These are phyloP conservation scores for Amylocystis lapponica DNA, from an alignment of 768 basidiomycete species.

Conservation along the genomic window DNA sequence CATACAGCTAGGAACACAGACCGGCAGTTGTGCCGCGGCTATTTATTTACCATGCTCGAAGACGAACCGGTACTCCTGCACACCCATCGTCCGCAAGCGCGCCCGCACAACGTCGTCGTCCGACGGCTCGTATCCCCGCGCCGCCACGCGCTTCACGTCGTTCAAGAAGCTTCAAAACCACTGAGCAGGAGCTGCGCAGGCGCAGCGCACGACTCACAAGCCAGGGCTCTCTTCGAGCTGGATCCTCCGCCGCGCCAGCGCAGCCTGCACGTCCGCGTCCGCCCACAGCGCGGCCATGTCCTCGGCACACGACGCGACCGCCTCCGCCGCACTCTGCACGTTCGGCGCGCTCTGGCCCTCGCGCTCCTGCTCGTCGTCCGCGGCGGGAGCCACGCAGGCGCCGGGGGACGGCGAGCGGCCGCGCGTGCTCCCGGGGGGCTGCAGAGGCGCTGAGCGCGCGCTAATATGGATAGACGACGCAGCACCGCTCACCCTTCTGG, in stretches of 20 bases:
- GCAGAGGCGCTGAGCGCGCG: neutral
- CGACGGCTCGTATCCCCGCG: constrained; percentile 57
- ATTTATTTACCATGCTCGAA: constrained; percentile 52
- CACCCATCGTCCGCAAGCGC: constrained; percentile 69
- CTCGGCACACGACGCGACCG: constrained; percentile 51
- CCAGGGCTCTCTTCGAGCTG: constrained; percentile 62
- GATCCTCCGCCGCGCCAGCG: constrained; percentile 37
- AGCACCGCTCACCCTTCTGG: neutral
- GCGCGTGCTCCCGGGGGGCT: neutral
- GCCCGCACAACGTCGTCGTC: constrained; percentile 78
- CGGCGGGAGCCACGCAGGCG: neutral
- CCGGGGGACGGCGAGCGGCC: neutral
- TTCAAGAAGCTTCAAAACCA: constrained; percentile 51
- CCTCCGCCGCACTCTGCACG: constrained; percentile 51
- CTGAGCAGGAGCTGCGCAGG: neutral
- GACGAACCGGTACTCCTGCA: constrained; percentile 67
- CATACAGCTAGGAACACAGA: neutral
- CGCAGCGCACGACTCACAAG: constrained; percentile 45
- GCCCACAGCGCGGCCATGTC: constrained; percentile 66
- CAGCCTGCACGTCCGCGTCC: constrained; percentile 53
- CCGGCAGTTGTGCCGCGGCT: too few species aligned
- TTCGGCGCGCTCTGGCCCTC: constrained; percentile 6
- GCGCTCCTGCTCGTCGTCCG: neutral
- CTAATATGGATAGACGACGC: neutral
- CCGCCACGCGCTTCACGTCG: constrained; percentile 62